phyloP scores from a whole-genome alignment of 2,329 filamentous ascomycete genomes.

The Immersiporthe knoxdaviesiana region DNA sequence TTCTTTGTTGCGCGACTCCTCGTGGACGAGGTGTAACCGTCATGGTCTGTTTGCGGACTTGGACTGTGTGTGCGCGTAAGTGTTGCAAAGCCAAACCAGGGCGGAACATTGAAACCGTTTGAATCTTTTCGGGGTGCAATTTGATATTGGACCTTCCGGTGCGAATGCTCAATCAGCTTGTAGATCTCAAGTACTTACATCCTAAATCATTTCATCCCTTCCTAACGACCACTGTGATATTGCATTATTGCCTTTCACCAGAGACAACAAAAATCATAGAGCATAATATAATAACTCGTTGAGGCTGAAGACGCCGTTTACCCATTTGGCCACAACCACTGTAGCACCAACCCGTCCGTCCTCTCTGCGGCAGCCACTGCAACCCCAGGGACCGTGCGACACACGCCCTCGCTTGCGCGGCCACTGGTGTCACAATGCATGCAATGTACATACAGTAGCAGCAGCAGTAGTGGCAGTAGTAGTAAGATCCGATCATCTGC shows the following conservation, averaged over 20 bases:
- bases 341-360: not conserved
- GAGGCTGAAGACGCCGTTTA: not conserved
- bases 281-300: not conserved
- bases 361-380: not conserved
- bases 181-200: no score
- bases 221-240: not conserved
- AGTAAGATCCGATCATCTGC: conserved; percentile 3
- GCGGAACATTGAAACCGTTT: no score
- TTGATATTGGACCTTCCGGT: not conserved
- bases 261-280: not conserved
- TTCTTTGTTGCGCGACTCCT: not conserved
- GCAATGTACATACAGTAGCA: not conserved
- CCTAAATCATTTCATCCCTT: not conserved
- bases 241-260: not conserved
- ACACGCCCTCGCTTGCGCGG: conserved; percentile 5
- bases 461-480: not conserved
- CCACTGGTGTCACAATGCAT: not conserved
- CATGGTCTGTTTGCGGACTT: not conserved
- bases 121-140: no score
- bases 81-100: not conserved
- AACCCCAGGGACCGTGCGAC: not conserved
- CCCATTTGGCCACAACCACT: not conserved
- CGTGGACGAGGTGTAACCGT: not conserved
- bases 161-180: not conserved
- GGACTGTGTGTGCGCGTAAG: not conserved